phyloP scores from a whole-genome alignment of 2,329 filamentous ascomycete species.

The Calonectria naviculata region DNA sequence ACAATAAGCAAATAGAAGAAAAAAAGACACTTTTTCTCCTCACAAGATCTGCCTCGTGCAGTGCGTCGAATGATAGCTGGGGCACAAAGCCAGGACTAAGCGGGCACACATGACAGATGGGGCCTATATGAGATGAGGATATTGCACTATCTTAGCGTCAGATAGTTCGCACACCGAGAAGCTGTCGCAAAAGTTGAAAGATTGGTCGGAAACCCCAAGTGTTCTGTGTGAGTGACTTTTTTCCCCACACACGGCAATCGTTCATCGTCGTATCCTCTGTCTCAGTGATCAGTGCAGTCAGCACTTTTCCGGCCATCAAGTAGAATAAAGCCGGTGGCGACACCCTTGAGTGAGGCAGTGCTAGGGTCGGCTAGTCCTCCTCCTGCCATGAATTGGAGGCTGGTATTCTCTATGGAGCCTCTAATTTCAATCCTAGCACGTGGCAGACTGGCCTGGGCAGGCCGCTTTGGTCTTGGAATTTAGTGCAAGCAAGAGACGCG shows the following conservation, averaged over 20 bases:
- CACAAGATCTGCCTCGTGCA: neutral
- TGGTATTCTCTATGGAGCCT: neutral
- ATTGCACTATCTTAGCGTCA: neutral
- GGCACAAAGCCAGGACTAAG: neutral
- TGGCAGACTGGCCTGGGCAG: neutral
- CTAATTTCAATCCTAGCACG: conserved; percentile 10
- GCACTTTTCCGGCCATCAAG: conserved; percentile 13
- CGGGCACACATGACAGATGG: neutral
- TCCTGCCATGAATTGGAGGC: conserved; percentile 5
- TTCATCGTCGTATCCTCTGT: neutral
- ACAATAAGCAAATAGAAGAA: too few species aligned
- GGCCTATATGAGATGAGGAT: neutral
- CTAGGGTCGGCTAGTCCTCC: neutral
- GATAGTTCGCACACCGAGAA: neutral
- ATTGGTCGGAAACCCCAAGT: neutral
- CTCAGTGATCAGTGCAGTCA: neutral
- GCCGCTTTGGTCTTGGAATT: neutral
- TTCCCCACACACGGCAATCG: neutral
- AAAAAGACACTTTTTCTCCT: neutral
- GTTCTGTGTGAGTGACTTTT: neutral
- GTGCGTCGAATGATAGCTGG: neutral
- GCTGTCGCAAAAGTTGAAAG: neutral
- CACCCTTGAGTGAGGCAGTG: conserved; percentile 24
- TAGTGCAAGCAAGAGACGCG: neutral
- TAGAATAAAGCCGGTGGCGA: conserved; percentile 10